These are phyloP conservation scores for Ceratorhiza oryzae-sativae DNA, from an alignment of 1,284 basidiomycete genomes.

Conservation along the genomic window DNA sequence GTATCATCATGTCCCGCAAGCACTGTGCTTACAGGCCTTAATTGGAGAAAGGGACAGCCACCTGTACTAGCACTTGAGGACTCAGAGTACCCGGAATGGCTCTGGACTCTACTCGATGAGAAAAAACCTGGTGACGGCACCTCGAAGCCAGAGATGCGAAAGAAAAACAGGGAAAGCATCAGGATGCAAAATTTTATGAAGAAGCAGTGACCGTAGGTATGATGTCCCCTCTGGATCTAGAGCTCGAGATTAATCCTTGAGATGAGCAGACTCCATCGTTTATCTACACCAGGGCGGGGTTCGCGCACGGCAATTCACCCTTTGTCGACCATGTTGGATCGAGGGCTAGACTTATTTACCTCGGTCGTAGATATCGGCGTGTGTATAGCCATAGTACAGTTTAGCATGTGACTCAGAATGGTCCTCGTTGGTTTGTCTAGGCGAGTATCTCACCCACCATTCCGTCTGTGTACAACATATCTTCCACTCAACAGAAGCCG, in stretches of 20 bases:
- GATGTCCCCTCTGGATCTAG: slow-evolving; percentile 37
- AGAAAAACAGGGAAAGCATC: slow-evolving; percentile 68
- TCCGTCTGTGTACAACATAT: too few relatives aligned
- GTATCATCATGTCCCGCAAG: slow-evolving; percentile 64
- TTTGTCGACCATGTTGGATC: too few relatives aligned
- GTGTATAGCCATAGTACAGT: too few relatives aligned
- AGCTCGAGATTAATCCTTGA: not conserved
- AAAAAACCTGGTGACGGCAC: slow-evolving; percentile 70
- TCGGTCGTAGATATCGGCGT: too few relatives aligned
- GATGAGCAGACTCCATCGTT: not conserved
- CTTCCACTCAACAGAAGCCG: too few relatives aligned
- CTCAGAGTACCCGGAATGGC: slow-evolving; percentile 87
- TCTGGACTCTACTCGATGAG: slow-evolving; percentile 74
- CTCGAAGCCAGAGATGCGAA: slow-evolving; percentile 68
- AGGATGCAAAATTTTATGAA: slow-evolving; percentile 80
- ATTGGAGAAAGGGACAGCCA: slow-evolving; percentile 83
- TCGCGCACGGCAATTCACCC: too few relatives aligned
- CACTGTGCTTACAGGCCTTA: slow-evolving; percentile 76
- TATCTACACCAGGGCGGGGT: not conserved
- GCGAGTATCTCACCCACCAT: too few relatives aligned
- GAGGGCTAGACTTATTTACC: too few relatives aligned
- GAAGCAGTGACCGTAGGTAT: slow-evolving; percentile 58
- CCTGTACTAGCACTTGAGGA: slow-evolving; percentile 83
- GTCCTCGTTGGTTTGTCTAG: too few relatives aligned
- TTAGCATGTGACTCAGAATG: not conserved